Base-by-base conservation (phyloP, 1,284 basidiomycete genomes). In the Naganishia liquefaciens region DNA sequence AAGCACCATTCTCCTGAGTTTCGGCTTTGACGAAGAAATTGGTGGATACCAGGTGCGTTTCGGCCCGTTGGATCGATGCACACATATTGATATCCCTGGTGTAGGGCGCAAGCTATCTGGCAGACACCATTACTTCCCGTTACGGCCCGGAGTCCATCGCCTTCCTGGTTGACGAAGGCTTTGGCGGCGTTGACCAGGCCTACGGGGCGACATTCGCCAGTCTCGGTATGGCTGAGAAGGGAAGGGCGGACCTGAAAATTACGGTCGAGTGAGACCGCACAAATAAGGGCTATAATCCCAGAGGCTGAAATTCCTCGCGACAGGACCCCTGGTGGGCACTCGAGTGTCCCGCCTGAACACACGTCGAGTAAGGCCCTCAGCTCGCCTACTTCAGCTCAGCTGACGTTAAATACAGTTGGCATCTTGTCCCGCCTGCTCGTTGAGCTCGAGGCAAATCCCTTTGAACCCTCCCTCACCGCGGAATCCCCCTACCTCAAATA, bases 21-120 rank as follows among this genome's bases (percentile, higher is more conserved):
- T 79, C 64, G 83, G 83, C 11, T 82, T 81, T 58, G 83, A 85
- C 72, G 84, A 84, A 68, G 83, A 84, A 75, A 69, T 71, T 15
- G 66, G 68, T 27, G 71, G 72, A 10, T 42, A 62, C 19, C 54
- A 62, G 57, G 77, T 77, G 53, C 69, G 74, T 57, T n/a, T 0
- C 33, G 25, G 15, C 28, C 51, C 21, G 6, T 55, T 25, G 17
- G 30, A 19, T 37, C 19, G 11, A 49, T 23, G 30, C 15, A 28
- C 62, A 19, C 15, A 27, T 33, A 46, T 44, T 37, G 33, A 63
- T 42, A 1, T 39, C 6, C 77, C 63, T 74, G 76, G 19, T 79
- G 2, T 70, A 79, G 44, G 81, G 80, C 1, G 79, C 81, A 0
- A 66, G 63, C 0, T 46, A 65, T 7, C 70, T 81, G 27, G 70